These are phyloP conservation scores for Rubia yunnanensis DNA, from an alignment of 257 asterid species.

Conservation along the genomic window DNA sequence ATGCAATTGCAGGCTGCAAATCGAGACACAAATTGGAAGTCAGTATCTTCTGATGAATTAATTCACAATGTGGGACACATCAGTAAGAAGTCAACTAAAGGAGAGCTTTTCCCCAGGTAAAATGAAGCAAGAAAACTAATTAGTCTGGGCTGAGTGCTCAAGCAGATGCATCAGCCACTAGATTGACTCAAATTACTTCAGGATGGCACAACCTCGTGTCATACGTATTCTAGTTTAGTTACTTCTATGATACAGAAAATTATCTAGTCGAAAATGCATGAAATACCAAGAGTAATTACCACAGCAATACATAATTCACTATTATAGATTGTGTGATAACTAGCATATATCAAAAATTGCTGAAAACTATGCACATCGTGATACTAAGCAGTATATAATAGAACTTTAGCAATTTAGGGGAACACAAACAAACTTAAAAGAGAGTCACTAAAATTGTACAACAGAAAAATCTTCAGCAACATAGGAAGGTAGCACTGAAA, in stretches of 20 bases:
- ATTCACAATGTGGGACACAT: background rate
- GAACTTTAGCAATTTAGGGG: background rate
- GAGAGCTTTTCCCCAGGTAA: background rate
- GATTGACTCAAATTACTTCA: background rate
- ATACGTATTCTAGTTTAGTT: background rate
- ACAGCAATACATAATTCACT: too few species aligned
- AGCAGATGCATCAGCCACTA: background rate
- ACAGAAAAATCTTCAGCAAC: background rate
- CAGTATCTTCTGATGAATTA: background rate
- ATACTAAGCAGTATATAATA: background rate
- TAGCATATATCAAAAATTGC: background rate
- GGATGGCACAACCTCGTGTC: background rate
- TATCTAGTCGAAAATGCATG: background rate
- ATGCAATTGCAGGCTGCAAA: slow-evolving; percentile 85
- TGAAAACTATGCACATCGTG: background rate
- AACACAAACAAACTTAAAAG: background rate
- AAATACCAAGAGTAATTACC: background rate
- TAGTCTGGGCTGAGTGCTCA: background rate
- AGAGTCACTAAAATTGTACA: background rate
- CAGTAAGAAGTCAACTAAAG: background rate
- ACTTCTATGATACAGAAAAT: background rate
- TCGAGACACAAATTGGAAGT: slow-evolving; percentile 14
- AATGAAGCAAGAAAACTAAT: background rate
- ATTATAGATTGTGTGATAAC: background rate
- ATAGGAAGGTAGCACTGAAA: background rate